Evolutionary conservation across 768 basidiomycete genomes (phyloP), one percentile per base, ranked within the genome.

Genomic region (Tubosaeta sp.): DNA sequence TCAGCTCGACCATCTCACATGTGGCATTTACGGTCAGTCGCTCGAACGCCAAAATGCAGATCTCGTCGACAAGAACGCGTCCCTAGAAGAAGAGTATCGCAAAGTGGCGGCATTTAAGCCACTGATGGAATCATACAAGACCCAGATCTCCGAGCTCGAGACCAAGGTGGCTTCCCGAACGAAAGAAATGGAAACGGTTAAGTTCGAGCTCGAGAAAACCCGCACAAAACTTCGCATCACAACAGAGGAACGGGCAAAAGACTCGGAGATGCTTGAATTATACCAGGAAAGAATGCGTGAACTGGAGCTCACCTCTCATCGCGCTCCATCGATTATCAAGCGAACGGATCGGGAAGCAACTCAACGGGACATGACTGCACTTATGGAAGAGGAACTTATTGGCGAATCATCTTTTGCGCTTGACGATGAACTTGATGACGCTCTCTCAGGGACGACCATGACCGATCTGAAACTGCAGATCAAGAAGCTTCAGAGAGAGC

Each of bases 21-120:
- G 22, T 48, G 13, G 19, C 19, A 37, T 52, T 43, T 46, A 5
- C 33, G 33, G 31, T 41, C 52, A 94, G 92, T 82, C 84, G 3
- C 75, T 97, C 25, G 95, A 98, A 72, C 89, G 86, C 60, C 92
- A 99, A 71, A 97, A 98, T 60, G 85, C 91, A 6, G 83, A 85
- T 51, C 81, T 99, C 5, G 86, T 97, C 17, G 91, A 97, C 74
- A 88, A 85, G 68, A 94, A 95, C 61, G 87, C 91, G 0, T 80
- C 88, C 1, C 71, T 97, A n/a, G 94, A 97, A 66, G 91, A 94
- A 55, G 93, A 97, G 63, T 90, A 88, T 62, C 82, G 84, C 66
- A 92, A 92, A 63, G 84, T 93, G 11, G 81, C 87, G 1, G 83
- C 86, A 2, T 89, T 89, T 73, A 92, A 88, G 67, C 88, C 88